Evolutionary conservation across 1,284 basidiomycete genomes (phyloP), one percentile per base, ranked within the genome.

Genomic region (Trichosporon inkin): DNA sequence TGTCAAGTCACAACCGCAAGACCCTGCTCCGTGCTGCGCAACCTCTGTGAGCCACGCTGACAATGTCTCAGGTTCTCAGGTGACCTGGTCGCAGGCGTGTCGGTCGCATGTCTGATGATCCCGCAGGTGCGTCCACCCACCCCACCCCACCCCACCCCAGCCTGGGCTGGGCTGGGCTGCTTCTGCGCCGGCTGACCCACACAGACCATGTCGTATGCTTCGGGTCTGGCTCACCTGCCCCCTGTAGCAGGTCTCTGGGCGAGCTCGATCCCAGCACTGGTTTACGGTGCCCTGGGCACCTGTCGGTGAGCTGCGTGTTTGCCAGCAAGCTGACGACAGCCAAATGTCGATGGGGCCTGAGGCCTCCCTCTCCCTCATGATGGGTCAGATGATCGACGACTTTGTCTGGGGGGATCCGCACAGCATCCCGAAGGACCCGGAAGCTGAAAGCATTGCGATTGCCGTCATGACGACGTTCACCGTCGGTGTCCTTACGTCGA

Each of bases 211-310:
- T 91, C 89, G 68, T 97, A 96, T 73, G 92, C 92, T 3, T 87
- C 88, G 1, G 88, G 89, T 3, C 80, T 97, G 6, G 92, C 92
- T 10, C 85, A 87, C 63, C 80, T 93, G 38, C 87, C 84, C 65
- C 90, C 92, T 20, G 84, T 89, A 0, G 84, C 89, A 39, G 93
- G 93, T 51, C 80, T 97, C 67, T 92, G 94, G 78, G 88, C 88
- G 6, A 86, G 89, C 13, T 84, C 89, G 2, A 84, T 94, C 60
- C 89, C 90, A 2, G 86, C 87, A 2, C 83, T 93, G 11, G 79
- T 89, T 10, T 94, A 96, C 75, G 88, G 89, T 2, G 80, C 93
- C 14, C 83, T 97, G 2, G 93, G 93, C 11, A 90, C 89, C 83
- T 76, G 89, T 65, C 70, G 79, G 79, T 78, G 22, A 60, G 77